Percentiles rank a stretch among this genome's conserved stretches.
Conservation (phyloP, 148 eudicot species). For the Heliamphora exappendiculata region DNA sequence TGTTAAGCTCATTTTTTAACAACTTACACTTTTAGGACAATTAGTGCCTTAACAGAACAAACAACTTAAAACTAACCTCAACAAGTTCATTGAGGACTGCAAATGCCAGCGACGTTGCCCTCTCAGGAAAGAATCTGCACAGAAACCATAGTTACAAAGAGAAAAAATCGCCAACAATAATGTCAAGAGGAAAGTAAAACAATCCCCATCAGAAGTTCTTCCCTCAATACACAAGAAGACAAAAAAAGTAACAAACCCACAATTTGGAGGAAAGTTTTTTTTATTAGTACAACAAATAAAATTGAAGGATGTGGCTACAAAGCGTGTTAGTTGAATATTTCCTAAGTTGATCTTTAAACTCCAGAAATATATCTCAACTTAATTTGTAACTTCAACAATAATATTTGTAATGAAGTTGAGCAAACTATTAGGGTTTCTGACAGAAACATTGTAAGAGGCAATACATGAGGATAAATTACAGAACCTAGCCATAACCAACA, state of each 20-base stretch:
- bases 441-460: not conserved
- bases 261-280: not conserved
- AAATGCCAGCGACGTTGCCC: constrained; percentile 54
- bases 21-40: too few relatives aligned
- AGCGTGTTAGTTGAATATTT: not conserved
- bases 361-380: not conserved
- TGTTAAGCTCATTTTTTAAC: too few relatives aligned
- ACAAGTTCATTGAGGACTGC: constrained; percentile 51
- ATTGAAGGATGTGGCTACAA: too few relatives aligned
- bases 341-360: not conserved
- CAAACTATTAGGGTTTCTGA: not conserved
- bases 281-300: too few relatives aligned
- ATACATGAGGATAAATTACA: not conserved
- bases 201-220: not conserved
- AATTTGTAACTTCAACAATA: not conserved
- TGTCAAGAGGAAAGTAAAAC: not conserved
- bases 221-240: not conserved
- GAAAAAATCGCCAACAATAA: not conserved
- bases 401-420: not conserved
- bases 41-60: not conserved
- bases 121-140: constrained; percentile 59
- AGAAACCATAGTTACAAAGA: not conserved
- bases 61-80: constrained; percentile 33
- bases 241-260: not conserved
- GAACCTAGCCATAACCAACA: not conserved